Percentiles rank a stretch among this genome's conserved stretches.
Evolutionary conservation across 331 rosid genomes (phyloP).

Genomic region (Dryas integrifolia): DNA sequence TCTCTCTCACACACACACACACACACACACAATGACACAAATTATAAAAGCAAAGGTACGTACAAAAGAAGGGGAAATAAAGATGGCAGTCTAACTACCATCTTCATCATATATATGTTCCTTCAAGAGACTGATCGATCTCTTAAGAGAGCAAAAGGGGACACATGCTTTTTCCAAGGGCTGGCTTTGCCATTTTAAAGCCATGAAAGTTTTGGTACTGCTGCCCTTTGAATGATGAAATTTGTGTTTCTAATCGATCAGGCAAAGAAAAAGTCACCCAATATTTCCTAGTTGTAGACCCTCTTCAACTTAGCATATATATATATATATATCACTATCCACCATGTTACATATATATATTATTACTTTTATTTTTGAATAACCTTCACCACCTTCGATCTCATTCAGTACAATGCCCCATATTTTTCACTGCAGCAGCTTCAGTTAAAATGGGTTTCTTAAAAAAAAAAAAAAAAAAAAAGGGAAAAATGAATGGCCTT

Average conservation of each 20-base stretch:
- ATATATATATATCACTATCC: conserved; percentile 23
- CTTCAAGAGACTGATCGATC: conserved; percentile 35
- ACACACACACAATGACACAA: neutral
- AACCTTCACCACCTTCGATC: neutral
- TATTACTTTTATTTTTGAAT: conserved; percentile 34
- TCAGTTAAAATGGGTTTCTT: too few species aligned
- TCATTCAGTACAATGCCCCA: neutral
- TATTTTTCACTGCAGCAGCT: neutral
- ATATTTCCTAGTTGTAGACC: conserved; percentile 42
- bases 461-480: neutral
- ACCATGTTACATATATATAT: neutral
- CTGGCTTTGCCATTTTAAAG: conserved; percentile 54
- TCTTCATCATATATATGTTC: conserved; percentile 44
- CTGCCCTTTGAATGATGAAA: conserved; percentile 38
- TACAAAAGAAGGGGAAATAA: conserved; percentile 41
- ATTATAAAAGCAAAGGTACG: conserved; percentile 43
- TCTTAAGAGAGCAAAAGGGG: conserved; percentile 42
- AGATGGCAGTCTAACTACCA: conserved; percentile 60
- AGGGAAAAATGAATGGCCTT: conserved; percentile 1
- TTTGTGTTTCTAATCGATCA: conserved; percentile 26
- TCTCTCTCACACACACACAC: neutral
- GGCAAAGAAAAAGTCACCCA: conserved; percentile 33
- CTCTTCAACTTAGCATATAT: conserved; percentile 24
- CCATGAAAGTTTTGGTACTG: conserved; percentile 46
- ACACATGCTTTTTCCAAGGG: conserved; percentile 50